Evolutionary conservation across 2,329 filamentous ascomycete species (phyloP), one percentile per base, ranked within the genome.

Genomic region (Colletotrichum eremochloae): DNA sequence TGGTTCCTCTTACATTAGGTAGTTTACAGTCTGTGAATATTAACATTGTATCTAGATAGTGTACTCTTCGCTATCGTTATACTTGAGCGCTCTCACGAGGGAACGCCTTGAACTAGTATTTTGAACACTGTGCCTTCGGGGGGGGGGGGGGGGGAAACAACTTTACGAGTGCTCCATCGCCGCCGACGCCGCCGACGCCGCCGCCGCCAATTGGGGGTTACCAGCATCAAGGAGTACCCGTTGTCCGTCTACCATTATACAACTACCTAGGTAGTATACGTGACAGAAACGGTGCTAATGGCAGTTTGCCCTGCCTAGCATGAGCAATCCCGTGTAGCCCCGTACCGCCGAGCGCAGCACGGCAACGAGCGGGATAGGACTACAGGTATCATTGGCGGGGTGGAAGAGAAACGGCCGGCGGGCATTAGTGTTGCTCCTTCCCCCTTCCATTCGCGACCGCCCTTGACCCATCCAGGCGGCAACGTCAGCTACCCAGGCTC

Each of bases 371-470:
- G 52, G 42, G 38, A 64, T 24, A 42, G 53, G 63, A 60, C 53
- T 31, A 38, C 55, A 40, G 12, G 46, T 24, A 44, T 38, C 44
- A 44, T 48, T 44, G 46, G 50, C 40, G n/a, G 48, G 48, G 42
- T 58, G 46, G 46, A n/a, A 38, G 29, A 46, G 29, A 66, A 65
- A 65, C 62, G 67, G 67, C 46, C 67, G 63, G 44, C 67, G 63
- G 44, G 67, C 67, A 69, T 53, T 66, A 69, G 62, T 44, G 6
- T 20, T 20, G 18, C 44, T 6, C 42, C n/a, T 36, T 46, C 42
- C 38, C 53, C 20, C 44, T 38, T 40, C n/a, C 11, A n/a, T 55
- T 62, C 18, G 58, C 42, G 31, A 36, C 58, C 31, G 42, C 20
- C 44, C n/a, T 7, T 8, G 31, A 46, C 18, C 29, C 18, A 48